Base-by-base conservation (phyloP, 495 filamentous ascomycete species). In the Bryoglossum gracile region DNA sequence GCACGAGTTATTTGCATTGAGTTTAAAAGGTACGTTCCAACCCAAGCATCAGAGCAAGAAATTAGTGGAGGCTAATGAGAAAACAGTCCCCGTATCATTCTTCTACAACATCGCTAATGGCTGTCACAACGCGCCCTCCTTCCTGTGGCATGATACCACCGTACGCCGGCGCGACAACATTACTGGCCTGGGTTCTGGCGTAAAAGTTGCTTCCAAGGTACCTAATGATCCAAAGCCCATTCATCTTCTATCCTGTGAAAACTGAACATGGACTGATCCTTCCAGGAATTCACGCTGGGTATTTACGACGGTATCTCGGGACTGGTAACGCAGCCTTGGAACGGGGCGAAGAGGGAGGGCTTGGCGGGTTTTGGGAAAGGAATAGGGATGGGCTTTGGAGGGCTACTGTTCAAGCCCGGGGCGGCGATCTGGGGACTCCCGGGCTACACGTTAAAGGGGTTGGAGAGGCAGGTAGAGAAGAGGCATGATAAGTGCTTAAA, bases 221-320 rank as follows among this genome's bases (percentile, higher is more conserved):
- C n/a, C n/a, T n/a, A n/a, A n/a, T n/a, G n/a, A n/a, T n/a, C n/a
- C n/a, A n/a, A n/a, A n/a, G n/a, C n/a, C n/a, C n/a, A n/a, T n/a
- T n/a, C n/a, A n/a, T n/a, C n/a, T n/a, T n/a, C n/a, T n/a, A n/a
- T n/a, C n/a, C n/a, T n/a, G n/a, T n/a, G n/a, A n/a, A n/a, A n/a
- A n/a, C n/a, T n/a, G n/a, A n/a, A n/a, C n/a, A n/a, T n/a, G n/a
- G n/a, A n/a, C n/a, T n/a, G n/a, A n/a, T n/a, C n/a, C n/a, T n/a
- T n/a, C n/a, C n/a, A n/a, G n/a, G 50, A 51, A 37, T 16, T 42
- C 11, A 11, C 13, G 5, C 37, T 34, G 23, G 35, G 47, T 14
- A 34, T 91, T 39, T 78, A 77, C 33, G 86, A 90, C 50, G 89
- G 84, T 21, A 67, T 82, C 40, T 84, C 83, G 0, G 88, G 84